Evolutionary conservation across 1,284 basidiomycete genomes (phyloP).

Genomic region (Agroathelia rolfsii): DNA sequence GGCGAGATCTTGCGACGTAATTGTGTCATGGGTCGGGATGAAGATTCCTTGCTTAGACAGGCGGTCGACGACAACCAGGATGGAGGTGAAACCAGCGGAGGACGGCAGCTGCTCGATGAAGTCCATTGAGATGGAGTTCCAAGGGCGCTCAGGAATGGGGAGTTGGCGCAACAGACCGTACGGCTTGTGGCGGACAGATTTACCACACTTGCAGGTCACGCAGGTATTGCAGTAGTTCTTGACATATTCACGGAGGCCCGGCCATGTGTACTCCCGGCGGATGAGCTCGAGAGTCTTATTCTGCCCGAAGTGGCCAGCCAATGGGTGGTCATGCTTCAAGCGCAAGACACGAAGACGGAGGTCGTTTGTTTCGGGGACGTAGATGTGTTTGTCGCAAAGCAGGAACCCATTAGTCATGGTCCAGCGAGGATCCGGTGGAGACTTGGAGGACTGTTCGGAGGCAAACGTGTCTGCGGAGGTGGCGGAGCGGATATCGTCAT

Average conservation of each 20-base stretch:
- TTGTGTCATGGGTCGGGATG: constrained; percentile 19
- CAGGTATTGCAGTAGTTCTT: constrained; percentile 23
- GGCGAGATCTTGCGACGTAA: constrained; percentile 18
- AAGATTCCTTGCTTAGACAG: constrained; percentile 28
- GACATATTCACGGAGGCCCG: constrained; percentile 18
- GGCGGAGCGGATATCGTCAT: constrained; percentile 8
- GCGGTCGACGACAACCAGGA: constrained; percentile 30
- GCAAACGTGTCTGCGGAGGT: constrained; percentile 2
- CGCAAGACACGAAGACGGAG: constrained; percentile 10
- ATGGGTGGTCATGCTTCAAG: constrained; percentile 10
- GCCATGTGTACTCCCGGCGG: constrained; percentile 22
- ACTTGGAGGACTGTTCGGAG: too few relatives aligned
- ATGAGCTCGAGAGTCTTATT: constrained; percentile 11
- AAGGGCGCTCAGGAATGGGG: constrained; percentile 22
- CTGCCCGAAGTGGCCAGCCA: constrained; percentile 13
- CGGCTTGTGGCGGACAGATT: constrained; percentile 21
- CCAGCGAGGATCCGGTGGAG: constrained; percentile 1
- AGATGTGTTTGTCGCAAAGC: constrained; percentile 9
- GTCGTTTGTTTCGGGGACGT: constrained; percentile 12
- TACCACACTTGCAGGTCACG: constrained; percentile 21
- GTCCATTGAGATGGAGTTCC: constrained; percentile 32
- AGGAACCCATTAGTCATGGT: constrained; percentile 8
- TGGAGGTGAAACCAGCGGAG: constrained; percentile 24
- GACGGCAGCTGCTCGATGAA: constrained; percentile 29
- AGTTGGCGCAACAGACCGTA: constrained; percentile 27